Evolutionary conservation across 139 green algal species (phyloP).

Genomic region (Chlorokybus atmophyticus): DNA sequence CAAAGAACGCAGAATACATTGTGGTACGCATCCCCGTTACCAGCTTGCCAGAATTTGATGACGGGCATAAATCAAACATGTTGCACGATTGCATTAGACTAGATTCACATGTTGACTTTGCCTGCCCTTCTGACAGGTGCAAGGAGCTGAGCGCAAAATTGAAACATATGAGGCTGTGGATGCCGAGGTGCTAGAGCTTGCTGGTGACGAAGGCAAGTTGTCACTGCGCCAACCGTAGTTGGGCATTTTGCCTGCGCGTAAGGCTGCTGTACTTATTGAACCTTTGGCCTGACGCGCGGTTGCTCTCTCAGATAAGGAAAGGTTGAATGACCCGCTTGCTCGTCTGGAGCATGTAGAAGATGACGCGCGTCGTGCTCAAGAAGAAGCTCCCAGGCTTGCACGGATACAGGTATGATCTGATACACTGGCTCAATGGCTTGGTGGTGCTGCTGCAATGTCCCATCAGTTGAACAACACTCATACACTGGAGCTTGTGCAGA

Average conservation of each 20-base stretch:
- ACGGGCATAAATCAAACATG: too few relatives aligned
- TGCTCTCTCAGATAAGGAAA: slow-evolving; percentile 21
- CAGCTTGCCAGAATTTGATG: slow-evolving; percentile 34
- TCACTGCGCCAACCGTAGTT: too few relatives aligned
- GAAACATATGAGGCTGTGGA: slow-evolving; percentile 46
- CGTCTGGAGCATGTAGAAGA: slow-evolving; percentile 30
- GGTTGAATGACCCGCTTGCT: slow-evolving; percentile 20
- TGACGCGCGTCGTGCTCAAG: slow-evolving; percentile 40
- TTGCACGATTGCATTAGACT: too few relatives aligned
- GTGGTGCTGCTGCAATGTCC: too few relatives aligned
- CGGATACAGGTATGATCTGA: slow-evolving; percentile 4
- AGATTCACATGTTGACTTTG: too few relatives aligned
- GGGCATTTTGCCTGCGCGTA: background rate
- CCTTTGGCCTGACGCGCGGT: background rate
- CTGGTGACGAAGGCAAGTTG: slow-evolving; percentile 28
- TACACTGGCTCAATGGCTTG: too few relatives aligned
- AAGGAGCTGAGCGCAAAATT: slow-evolving; percentile 29
- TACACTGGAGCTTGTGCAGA: too few relatives aligned
- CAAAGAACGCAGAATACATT: slow-evolving; percentile 73
- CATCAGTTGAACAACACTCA: too few relatives aligned
- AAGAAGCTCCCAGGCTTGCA: slow-evolving; percentile 11
- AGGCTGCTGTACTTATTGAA: background rate
- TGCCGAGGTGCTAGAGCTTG: slow-evolving; percentile 45
- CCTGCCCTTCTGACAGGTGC: slow-evolving; percentile 5
- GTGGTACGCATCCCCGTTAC: too few relatives aligned